Base-by-base conservation (phyloP, 768 basidiomycete species). In the Mycena floridula region DNA sequence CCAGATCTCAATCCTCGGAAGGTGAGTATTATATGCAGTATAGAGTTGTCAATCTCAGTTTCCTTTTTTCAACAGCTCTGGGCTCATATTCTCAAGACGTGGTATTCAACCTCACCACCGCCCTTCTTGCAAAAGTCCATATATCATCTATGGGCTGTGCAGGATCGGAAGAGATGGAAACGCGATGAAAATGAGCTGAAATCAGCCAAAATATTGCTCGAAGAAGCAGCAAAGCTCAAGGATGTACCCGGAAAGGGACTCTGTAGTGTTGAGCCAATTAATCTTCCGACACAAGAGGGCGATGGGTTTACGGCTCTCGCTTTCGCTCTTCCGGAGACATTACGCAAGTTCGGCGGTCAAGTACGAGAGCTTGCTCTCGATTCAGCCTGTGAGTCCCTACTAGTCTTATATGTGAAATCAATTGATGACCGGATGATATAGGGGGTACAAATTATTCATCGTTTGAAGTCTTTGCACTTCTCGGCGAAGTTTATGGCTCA, bases 381-480 rank as follows among this genome's bases (percentile, higher is more conserved):
- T 48, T 65, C 60, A 2, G 49, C 62, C 9, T 65, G 63, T 63
- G 27, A 37, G 54, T 51, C 1, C 35, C 25, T 20, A 38, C 9
- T 4, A n/a, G n/a, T n/a, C n/a, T n/a, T n/a, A n/a, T n/a, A n/a
- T n/a, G n/a, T n/a, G n/a, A n/a, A n/a, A n/a, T n/a, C n/a, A n/a
- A n/a, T n/a, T n/a, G n/a, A n/a, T n/a, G n/a, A n/a, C n/a, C n/a
- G n/a, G n/a, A n/a, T n/a, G 13, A 16, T 26, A 0, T 35, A 66
- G 66, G 58, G 55, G 58, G 62, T 5, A 66, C 62, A 2, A 68
- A 67, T 51, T 53, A 52, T n/a, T n/a, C n/a, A n/a, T n/a, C n/a
- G n/a, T n/a, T n/a, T n/a, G n/a, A n/a, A n/a, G n/a, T n/a, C n/a
- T n/a, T n/a, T n/a, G n/a, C n/a, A n/a, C n/a, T n/a, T n/a, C n/a